Percentiles rank a stretch among this genome's conserved stretches.
Evolutionary conservation across 257 asterid genomes (phyloP).

Genomic region (Lithospermum erythrorhizon): DNA sequence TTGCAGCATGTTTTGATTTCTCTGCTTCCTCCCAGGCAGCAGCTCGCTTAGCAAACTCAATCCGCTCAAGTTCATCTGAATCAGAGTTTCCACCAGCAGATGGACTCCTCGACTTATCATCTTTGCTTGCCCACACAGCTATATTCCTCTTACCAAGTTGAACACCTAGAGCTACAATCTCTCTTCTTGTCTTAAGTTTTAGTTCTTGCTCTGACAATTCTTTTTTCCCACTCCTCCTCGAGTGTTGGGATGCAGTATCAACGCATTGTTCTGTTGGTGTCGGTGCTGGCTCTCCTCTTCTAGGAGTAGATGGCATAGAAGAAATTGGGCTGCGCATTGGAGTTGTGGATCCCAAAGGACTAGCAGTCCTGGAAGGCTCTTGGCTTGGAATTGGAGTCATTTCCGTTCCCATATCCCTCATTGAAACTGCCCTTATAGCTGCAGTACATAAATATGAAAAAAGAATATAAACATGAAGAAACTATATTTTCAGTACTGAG

Average conservation of each 20-base stretch:
- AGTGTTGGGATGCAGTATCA: slow-evolving; percentile 16
- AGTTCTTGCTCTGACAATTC: slow-evolving; percentile 71
- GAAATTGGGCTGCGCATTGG: slow-evolving; percentile 88
- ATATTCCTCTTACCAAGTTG: slow-evolving; percentile 93
- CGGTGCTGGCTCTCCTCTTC: slow-evolving; percentile 64
- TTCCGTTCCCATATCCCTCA: slow-evolving; percentile 99
- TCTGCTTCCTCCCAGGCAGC: slow-evolving; percentile 96
- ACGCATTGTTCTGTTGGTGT: slow-evolving; percentile 34
- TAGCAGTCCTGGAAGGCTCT: slow-evolving; percentile 89
- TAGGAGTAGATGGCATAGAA: slow-evolving; percentile 84
- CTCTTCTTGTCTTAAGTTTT: slow-evolving; percentile 73
- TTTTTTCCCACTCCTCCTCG: slow-evolving; percentile 29
- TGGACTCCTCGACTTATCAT: slow-evolving; percentile 41
- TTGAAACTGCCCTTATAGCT: slow-evolving; percentile 76
- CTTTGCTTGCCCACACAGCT: slow-evolving; percentile 99
- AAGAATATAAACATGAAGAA: not conserved
- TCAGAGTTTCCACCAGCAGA: slow-evolving; percentile 22
- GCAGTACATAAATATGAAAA: slow-evolving; percentile 27
- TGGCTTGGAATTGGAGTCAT: slow-evolving; percentile 99
- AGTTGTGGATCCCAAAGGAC: slow-evolving; percentile 74
- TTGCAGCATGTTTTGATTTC: slow-evolving; percentile 70
- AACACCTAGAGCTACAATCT: slow-evolving; percentile 87
- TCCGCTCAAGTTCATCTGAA: slow-evolving; percentile 40
- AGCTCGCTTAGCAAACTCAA: slow-evolving; percentile 73
- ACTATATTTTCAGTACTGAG: not conserved